Conservation (phyloP, 2,329 filamentous ascomycete genomes). For the Fusarium luffae region DNA sequence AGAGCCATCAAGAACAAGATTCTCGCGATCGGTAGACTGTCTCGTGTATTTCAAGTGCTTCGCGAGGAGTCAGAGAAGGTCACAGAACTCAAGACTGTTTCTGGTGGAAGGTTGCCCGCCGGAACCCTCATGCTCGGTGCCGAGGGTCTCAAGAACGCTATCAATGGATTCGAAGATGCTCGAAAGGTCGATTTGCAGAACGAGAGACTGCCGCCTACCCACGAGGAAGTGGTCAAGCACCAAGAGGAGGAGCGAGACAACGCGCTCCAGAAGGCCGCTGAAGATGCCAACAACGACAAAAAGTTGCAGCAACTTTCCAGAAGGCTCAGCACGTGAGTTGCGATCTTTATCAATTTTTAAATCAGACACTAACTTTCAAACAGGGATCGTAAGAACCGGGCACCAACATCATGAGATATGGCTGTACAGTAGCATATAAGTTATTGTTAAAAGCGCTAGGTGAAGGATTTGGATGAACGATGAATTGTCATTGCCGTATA, state of each 20-base stretch:
- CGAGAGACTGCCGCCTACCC: slow-evolving; percentile 89
- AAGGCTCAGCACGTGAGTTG: slow-evolving; percentile 89
- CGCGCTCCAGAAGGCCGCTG: slow-evolving; percentile 85
- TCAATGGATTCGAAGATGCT: slow-evolving; percentile 95
- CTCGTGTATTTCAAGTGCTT: slow-evolving; percentile 97
- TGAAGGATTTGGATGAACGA: slow-evolving; percentile 39
- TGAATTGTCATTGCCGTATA: slow-evolving; percentile 27
- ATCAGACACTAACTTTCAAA: neutral
- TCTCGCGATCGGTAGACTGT: slow-evolving; percentile 93
- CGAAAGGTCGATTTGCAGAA: slow-evolving; percentile 97
- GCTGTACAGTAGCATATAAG: slow-evolving; percentile 44
- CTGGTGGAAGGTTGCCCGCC: slow-evolving; percentile 89
- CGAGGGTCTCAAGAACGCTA: slow-evolving; percentile 98
- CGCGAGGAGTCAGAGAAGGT: slow-evolving; percentile 97
- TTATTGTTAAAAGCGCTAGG: slow-evolving; percentile 36
- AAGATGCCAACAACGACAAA: slow-evolving; percentile 92
- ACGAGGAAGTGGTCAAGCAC: slow-evolving; percentile 89
- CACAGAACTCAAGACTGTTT: slow-evolving; percentile 96
- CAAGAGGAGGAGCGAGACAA: slow-evolving; percentile 83
- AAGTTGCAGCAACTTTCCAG: slow-evolving; percentile 87
- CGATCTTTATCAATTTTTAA: neutral
- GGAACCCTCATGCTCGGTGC: slow-evolving; percentile 98
- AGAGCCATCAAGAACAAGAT: slow-evolving; percentile 99
- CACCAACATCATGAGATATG: slow-evolving; percentile 43
- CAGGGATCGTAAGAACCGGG: slow-evolving; percentile 47